phyloP scores from a whole-genome alignment of 164 flowering plant genomes.

The Chloranthus sessilifolius region DNA sequence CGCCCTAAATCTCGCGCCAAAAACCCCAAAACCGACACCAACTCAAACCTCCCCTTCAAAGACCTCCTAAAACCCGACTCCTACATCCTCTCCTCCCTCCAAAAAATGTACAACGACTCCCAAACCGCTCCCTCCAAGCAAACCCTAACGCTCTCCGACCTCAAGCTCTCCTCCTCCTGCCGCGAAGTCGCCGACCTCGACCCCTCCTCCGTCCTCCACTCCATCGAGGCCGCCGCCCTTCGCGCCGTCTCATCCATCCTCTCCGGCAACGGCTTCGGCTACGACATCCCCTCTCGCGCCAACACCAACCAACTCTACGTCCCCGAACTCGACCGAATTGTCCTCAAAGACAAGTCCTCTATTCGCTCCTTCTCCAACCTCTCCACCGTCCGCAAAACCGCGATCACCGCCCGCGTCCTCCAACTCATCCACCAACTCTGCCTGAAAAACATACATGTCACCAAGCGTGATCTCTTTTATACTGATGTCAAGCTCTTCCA shows the following conservation, averaged over 20 bases:
- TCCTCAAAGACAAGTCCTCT: conserved; percentile 72
- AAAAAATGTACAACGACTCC: conserved; percentile 18
- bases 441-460: conserved; percentile 74
- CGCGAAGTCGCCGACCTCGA: conserved; percentile 87
- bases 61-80: conserved; percentile 57
- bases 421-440: conserved; percentile 80
- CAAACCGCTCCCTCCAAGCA: conserved; percentile 24
- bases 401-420: conserved; percentile 72
- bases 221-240: conserved; percentile 52
- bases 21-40: not conserved
- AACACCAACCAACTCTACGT: conserved; percentile 87
- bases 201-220: conserved; percentile 57
- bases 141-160: conserved; percentile 64
- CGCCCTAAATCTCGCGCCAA: conserved; percentile 4
- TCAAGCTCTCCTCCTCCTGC: conserved; percentile 59
- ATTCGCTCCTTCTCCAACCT: conserved; percentile 60
- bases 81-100: conserved; percentile 38
- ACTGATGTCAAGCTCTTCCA: conserved; percentile 94
- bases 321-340: conserved; percentile 95
- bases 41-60: conserved; percentile 57
- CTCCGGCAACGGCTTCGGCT: conserved; percentile 71
- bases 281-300: conserved; percentile 78
- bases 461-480: conserved; percentile 92
- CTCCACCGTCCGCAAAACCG: conserved; percentile 76
- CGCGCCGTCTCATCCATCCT: conserved; percentile 59